Conservation (phyloP, 306 rosid genomes). For the Corylus heterophylla region DNA sequence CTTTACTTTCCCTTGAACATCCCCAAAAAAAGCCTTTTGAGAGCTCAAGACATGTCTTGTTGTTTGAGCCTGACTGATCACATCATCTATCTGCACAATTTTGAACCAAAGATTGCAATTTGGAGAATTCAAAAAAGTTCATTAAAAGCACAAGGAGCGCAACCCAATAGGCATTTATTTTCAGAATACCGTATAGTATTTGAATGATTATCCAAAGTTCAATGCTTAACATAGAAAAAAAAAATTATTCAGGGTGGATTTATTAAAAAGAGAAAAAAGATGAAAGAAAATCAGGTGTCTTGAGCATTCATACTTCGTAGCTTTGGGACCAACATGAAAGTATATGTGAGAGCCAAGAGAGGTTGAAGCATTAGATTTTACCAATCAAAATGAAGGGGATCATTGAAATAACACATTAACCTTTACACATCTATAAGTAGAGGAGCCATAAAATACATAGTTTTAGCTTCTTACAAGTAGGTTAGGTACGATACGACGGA, state of each 20-base stretch:
- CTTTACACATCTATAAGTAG: not conserved
- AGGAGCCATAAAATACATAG: not conserved
- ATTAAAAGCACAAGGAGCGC: too few species aligned
- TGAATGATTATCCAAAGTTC: not conserved
- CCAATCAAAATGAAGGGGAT: not conserved
- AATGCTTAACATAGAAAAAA: not conserved
- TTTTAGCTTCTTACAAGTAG: not conserved
- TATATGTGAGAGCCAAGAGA: too few species aligned
- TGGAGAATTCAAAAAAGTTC: not conserved
- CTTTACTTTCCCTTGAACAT: slow-evolving; percentile 97
- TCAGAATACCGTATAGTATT: not conserved
- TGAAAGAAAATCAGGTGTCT: not conserved
- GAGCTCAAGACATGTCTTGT: slow-evolving; percentile 84
- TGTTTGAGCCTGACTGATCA: slow-evolving; percentile 98
- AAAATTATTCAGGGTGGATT: not conserved
- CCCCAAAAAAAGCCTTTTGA: slow-evolving; percentile 81
- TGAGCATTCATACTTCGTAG: not conserved
- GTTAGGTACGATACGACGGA: not conserved
- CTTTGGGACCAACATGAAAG: not conserved
- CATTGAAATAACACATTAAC: not conserved
- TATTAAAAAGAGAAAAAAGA: not conserved
- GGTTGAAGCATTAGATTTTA: not conserved
- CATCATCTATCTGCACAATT: slow-evolving; percentile 81
- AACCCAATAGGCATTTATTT: not conserved
- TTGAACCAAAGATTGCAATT: slow-evolving; percentile 13